Evolutionary conservation across 176 grass and related monocot species (phyloP), one percentile per base, ranked within the genome.

Genomic region (Musa acuminata): DNA sequence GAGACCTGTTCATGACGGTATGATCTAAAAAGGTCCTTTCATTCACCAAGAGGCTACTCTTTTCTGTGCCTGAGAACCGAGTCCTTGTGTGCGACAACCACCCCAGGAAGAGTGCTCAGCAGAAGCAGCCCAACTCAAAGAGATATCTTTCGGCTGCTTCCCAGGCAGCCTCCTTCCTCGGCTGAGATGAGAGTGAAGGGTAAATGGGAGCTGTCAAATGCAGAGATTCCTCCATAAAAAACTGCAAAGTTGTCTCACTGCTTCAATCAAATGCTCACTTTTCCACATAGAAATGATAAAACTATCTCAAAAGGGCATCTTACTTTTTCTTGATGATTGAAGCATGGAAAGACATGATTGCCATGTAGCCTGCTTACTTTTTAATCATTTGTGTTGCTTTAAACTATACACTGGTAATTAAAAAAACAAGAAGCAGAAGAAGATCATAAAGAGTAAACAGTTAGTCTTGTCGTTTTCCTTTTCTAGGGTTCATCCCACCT

Each of bases 401-500:
- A 60, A 60, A 20, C 57, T 60, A 8, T 20, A n/a, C 57, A 20
- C 57, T 8, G n/a, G 4, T 60, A 60, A n/a, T n/a, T 22, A 22
- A 60, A 60, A 3, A 57, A 19, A 57, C 1, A 55, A 55, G 0
- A 0, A 55, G 2, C 9, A 17, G 57, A 60, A n/a, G 6, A 43
- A 6, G 35, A 43, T 60, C 8, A 60, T 7, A n/a, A 49, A 69
- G 26, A 14, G 17, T 8, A 17, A 6, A 13, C 27, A 69, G 1
- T n/a, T 19, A 73, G 12, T n/a, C 9, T 13, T 53, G 13, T 53
- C 59, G 48, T 50, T 11, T 43, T 59, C 51, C 67, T 81, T 83
- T 17, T 62, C 70, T 72, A 75, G 81, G 65, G 70, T 67, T 80
- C 80, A 81, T 78, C 82, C 78, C 78, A 81, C 78, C 53, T 64